Base-by-base conservation (phyloP, 2,329 filamentous ascomycete genomes). In the Neocatenulostroma microsporum region DNA sequence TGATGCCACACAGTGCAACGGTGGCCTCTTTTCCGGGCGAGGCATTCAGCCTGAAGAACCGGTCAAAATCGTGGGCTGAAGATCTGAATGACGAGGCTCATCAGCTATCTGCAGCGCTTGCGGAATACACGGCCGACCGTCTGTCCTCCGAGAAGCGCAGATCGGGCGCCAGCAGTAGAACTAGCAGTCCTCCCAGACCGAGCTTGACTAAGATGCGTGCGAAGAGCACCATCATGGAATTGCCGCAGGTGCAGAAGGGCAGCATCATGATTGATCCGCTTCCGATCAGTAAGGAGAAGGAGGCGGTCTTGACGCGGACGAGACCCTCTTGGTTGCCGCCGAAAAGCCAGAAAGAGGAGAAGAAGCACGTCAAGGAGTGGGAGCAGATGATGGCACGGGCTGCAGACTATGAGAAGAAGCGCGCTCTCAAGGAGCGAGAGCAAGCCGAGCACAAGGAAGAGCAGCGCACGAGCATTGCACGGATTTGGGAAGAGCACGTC, bases 281-380 rank as follows among this genome's bases (percentile, higher is more conserved):
- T 23, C 84, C 84, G 12, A 78, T 88, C 19, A 89, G 84, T 30
- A 87, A 84, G 58, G 84, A 91, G 62, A 91, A 91, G 58, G 83
- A 89, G 53, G 84, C 84, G 3, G 83, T 88, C 2, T 68, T 91
- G 15, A 86, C 82, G 17, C 73, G 85, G 13, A 91, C 54, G 2
- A 72, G 84, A 24, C 84, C 84, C 0, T 87, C 82, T 1, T 91
- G 85, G 85, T 67, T 91, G 2, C 84, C 85, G 1, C 84, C 84
- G 1, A 91, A 91, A 62, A 80, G 91, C 47, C 88, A 86, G 2
- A 83, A 83, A 36, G 91, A 98, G 61, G 91, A 98, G 64, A 84
- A 77, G 57, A 81, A 80, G 48, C 91, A 98, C 61, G 58, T 98
- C 47, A 87, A 76, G 53, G 79, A 91, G 57, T 91, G 88, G 56